Evolutionary conservation across 805 yeast species (phyloP).

Genomic region (Zygosaccharomyces kombuchaensis): DNA sequence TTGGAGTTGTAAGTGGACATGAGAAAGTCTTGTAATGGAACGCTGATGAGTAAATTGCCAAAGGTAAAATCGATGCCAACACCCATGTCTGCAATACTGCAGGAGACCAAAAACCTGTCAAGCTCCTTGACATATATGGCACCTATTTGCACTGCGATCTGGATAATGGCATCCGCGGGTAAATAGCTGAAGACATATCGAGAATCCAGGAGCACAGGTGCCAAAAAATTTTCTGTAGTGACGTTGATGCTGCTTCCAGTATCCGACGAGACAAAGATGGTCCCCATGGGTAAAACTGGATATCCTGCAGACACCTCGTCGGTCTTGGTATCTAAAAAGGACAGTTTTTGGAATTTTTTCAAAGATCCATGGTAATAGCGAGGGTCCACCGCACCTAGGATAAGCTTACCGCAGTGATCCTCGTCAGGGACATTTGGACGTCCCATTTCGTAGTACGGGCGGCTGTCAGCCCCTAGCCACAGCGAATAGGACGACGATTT

Average conservation of each 20-base stretch:
- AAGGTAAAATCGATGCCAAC: slow-evolving; percentile 53
- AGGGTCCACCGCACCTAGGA: slow-evolving; percentile 58
- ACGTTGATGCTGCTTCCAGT: slow-evolving; percentile 39
- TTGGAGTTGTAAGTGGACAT: slow-evolving; percentile 34
- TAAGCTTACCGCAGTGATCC: slow-evolving; percentile 34
- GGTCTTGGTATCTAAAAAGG: slow-evolving; percentile 32
- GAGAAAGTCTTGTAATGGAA: slow-evolving; percentile 49
- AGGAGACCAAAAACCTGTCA: slow-evolving; percentile 58
- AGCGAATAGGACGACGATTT: slow-evolving; percentile 43
- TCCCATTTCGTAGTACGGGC: slow-evolving; percentile 5
- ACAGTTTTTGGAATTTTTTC: slow-evolving; percentile 47
- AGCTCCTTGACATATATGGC: slow-evolving; percentile 51
- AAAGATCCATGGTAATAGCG: slow-evolving; percentile 44
- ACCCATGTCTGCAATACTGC: slow-evolving; percentile 44
- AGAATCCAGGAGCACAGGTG: slow-evolving; percentile 58
- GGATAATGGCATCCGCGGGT: slow-evolving; percentile 54
- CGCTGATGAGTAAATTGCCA: slow-evolving; percentile 46
- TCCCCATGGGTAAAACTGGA: slow-evolving; percentile 47
- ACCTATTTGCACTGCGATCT: slow-evolving; percentile 63
- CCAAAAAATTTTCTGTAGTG: slow-evolving; percentile 35
- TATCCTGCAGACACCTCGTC: slow-evolving; percentile 29
- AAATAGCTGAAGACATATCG: slow-evolving; percentile 46
- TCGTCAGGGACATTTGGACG: slow-evolving; percentile 4
- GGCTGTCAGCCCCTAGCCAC: slow-evolving; percentile 33
- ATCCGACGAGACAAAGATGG: slow-evolving; percentile 42